Evolutionary conservation across 2,329 filamentous ascomycete species (phyloP), one percentile per base, ranked within the genome.

Genomic region (Penicillium fuscoglaucum): DNA sequence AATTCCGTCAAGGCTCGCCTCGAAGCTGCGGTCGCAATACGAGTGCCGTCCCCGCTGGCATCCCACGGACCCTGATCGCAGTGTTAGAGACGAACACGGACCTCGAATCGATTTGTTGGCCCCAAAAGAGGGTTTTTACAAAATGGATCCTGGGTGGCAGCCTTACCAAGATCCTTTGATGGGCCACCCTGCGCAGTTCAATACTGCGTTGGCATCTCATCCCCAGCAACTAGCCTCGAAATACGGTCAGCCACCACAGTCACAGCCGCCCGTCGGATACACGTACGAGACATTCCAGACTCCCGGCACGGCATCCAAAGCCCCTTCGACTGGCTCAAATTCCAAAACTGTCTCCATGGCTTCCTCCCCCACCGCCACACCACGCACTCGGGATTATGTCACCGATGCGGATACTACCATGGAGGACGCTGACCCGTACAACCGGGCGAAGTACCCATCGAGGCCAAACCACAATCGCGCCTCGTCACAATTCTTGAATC

Each of bases 341-440:
- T 74, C 75, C 64, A 80, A 79, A 70, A 69, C 79, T 60, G 79
- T 79, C 75, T 81, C 84, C 68, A 79, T 86, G 70, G 80, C 81
- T 60, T 80, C 82, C 40, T 87, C 87, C 57, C 82, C 87, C 61
- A 79, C 85, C 70, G 76, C 78, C 58, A 82, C 81, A 63, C 80
- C 84, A 66, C 84, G 86, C 69, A 75, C 83, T 69, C 87, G 88
- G 79, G 88, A 91, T 67, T 79, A 78, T 70, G 74, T 76, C 77
- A 84, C 85, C 64, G 90, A 89, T 72, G 85, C 87, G 69, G 90
- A 93, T 77, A 83, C 91, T 58, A 81, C 88, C 61, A 97, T 97
- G 93, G 90, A 95, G 76, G 93, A 96, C 76, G 86, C 86, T 61
- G 93, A 96, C 75, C 86, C 90, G 48, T 96, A 96, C 78, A 88